These are phyloP conservation scores for Actinomortierella wolfii DNA, from an alignment of 371 early-diverging fungal genomes.

Conservation along the genomic window DNA sequence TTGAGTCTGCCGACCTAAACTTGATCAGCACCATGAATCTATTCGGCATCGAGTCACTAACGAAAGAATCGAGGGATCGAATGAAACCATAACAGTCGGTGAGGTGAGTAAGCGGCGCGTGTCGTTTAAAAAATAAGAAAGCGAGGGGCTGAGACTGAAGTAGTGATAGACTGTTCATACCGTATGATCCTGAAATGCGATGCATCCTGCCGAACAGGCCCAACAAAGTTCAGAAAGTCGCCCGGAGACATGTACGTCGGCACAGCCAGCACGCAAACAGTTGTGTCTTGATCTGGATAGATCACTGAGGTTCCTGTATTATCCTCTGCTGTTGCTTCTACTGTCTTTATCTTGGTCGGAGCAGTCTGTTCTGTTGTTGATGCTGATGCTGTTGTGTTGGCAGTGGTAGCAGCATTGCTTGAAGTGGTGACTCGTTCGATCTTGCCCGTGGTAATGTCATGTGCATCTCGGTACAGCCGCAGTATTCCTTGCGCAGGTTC, in stretches of 20 bases:
- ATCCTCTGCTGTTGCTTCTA: conserved; percentile 20
- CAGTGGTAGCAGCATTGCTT: not conserved
- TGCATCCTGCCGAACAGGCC: conserved; percentile 58
- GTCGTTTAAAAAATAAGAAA: not conserved
- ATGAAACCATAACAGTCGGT: not conserved
- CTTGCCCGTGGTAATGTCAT: conserved; percentile 48
- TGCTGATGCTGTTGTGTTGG: not conserved
- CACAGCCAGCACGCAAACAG: conserved; percentile 81
- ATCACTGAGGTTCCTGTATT: conserved; percentile 26
- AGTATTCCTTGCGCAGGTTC: conserved; percentile 64
- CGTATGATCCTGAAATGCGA: conserved; percentile 74
- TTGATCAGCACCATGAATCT: conserved; percentile 85
- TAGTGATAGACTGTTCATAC: conserved; percentile 25
- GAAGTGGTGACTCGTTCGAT: conserved; percentile 5
- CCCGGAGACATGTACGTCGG: conserved; percentile 86
- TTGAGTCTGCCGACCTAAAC: conserved; percentile 61
- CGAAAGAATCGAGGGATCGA: not conserved
- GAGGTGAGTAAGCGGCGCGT: conserved; percentile 6
- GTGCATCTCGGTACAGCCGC: conserved; percentile 69
- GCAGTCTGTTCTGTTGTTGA: not conserved
- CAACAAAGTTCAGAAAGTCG: conserved; percentile 85
- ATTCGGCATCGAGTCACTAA: conserved; percentile 78
- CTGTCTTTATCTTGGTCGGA: not conserved
- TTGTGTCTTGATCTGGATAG: conserved; percentile 46
- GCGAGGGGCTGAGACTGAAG: conserved; percentile 27